phyloP scores from a whole-genome alignment of 805 yeast species.

The Hanseniaspora lachancei region DNA sequence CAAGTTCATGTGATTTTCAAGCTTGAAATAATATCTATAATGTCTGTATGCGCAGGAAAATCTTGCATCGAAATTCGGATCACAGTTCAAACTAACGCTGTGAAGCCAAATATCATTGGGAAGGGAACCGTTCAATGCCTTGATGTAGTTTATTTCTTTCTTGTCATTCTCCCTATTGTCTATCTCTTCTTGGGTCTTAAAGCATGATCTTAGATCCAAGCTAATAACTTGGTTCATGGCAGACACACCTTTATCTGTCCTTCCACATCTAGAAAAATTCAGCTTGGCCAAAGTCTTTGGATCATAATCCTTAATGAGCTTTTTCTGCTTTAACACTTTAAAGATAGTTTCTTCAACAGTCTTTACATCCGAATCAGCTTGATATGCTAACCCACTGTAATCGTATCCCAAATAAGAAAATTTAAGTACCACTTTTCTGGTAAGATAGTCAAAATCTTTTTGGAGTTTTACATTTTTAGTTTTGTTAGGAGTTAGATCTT shows the following conservation, averaged over 20 bases:
- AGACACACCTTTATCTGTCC: conserved; percentile 94
- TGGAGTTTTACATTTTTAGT: conserved; percentile 18
- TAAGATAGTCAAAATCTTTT: conserved; percentile 51
- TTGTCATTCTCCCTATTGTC: conserved; percentile 40
- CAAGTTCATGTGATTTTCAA: conserved; percentile 38
- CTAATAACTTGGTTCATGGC: conserved; percentile 93
- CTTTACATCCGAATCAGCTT: conserved; percentile 61
- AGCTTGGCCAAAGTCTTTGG: conserved; percentile 5
- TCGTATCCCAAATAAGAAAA: conserved; percentile 92
- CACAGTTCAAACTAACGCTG: conserved; percentile 71
- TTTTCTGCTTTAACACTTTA: conserved; percentile 55
- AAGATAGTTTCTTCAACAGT: conserved; percentile 74
- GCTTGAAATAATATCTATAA: conserved; percentile 67
- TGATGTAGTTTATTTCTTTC: conserved; percentile 63
- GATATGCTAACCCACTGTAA: conserved; percentile 80
- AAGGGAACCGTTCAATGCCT: conserved; percentile 58
- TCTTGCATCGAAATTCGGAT: conserved; percentile 73
- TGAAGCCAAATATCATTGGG: conserved; percentile 79
- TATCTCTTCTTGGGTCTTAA: conserved; percentile 49
- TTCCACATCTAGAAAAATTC: conserved; percentile 77
- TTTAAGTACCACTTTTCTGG: conserved; percentile 61
- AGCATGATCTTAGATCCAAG: conserved; percentile 54
- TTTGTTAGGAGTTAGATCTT: background rate
- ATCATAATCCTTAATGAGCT: conserved; percentile 48
- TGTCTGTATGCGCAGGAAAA: conserved; percentile 81